Conservation (phyloP, 1,284 basidiomycete genomes). For the Lignosus rhinocerotis region DNA sequence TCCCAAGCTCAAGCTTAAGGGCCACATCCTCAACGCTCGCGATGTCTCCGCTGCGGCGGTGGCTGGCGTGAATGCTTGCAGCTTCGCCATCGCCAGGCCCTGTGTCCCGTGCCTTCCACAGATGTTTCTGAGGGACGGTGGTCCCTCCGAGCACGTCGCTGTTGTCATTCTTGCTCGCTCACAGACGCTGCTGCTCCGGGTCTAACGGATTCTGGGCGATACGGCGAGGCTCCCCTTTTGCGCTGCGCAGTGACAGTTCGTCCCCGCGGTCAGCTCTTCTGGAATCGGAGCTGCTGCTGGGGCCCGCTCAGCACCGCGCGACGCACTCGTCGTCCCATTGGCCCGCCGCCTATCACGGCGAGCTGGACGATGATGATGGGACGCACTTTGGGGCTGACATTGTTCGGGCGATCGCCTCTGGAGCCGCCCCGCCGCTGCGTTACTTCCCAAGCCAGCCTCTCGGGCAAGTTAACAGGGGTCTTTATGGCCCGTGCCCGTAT, state of each 20-base stretch:
- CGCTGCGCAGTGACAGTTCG: background rate
- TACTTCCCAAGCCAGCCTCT: background rate
- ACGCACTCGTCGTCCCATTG: background rate
- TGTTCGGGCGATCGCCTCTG: background rate
- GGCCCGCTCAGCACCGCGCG: background rate
- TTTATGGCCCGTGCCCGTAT: background rate
- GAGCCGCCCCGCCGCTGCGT: background rate
- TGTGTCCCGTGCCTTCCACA: slow-evolving; percentile 11
- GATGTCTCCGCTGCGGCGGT: slow-evolving; percentile 3
- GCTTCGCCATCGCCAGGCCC: background rate
- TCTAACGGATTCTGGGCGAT: slow-evolving; percentile 16
- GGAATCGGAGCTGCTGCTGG: background rate
- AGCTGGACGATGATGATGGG: background rate
- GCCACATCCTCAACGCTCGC: background rate
- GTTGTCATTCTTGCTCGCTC: slow-evolving; percentile 13
- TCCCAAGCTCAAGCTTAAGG: slow-evolving; percentile 2
- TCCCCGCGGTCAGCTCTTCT: background rate
- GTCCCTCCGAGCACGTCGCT: background rate
- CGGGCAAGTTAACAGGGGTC: background rate
- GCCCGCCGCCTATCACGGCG: background rate
- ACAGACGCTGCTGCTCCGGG: slow-evolving; percentile 9
- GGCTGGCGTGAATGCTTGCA: slow-evolving; percentile 3
- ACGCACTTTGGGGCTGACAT: background rate
- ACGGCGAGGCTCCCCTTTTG: background rate
- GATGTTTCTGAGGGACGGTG: slow-evolving; percentile 6